Evolutionary conservation across 192 early-diverging fungal genomes (phyloP).

Genomic region (Radiomyces spectabilis): DNA sequence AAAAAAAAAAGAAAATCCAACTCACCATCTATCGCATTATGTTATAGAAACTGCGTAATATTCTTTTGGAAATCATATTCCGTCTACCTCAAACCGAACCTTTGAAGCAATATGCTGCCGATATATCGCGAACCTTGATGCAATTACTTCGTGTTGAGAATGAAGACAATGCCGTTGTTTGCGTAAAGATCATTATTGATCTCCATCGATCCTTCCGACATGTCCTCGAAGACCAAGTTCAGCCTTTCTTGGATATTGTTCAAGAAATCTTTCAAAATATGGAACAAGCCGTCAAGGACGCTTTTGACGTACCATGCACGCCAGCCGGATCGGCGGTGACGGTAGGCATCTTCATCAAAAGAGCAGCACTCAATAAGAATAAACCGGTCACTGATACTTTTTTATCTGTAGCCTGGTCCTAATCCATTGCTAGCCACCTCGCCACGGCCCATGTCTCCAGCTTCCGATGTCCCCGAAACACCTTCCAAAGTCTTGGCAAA

Average conservation of each 20-base stretch:
- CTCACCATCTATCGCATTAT: background rate
- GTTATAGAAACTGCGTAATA: constrained; percentile 79
- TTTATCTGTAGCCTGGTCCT: constrained; percentile 26
- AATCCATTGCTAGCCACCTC: constrained; percentile 41
- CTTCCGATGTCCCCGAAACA: constrained; percentile 49
- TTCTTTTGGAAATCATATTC: constrained; percentile 87
- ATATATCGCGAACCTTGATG: constrained; percentile 71
- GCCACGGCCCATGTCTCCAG: constrained; percentile 70
- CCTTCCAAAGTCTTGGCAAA: constrained; percentile 57
- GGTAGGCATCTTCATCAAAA: constrained; percentile 2
- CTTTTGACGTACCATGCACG: constrained; percentile 71
- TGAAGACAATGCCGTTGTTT: constrained; percentile 94
- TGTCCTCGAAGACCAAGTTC: constrained; percentile 77
- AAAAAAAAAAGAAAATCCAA: background rate
- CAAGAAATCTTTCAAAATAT: constrained; percentile 92
- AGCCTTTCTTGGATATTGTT: constrained; percentile 87
- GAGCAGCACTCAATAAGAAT: background rate
- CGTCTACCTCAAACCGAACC: constrained; percentile 86
- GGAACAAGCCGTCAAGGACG: constrained; percentile 72
- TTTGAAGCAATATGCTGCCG: constrained; percentile 65
- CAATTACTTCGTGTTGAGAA: constrained; percentile 81
- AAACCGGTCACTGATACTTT: background rate
- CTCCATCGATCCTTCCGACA: constrained; percentile 84
- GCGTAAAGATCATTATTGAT: constrained; percentile 93
- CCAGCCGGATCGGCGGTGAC: constrained; percentile 34